Conservation (phyloP, 1,139 yeast species). For the Candida glucosophila region DNA sequence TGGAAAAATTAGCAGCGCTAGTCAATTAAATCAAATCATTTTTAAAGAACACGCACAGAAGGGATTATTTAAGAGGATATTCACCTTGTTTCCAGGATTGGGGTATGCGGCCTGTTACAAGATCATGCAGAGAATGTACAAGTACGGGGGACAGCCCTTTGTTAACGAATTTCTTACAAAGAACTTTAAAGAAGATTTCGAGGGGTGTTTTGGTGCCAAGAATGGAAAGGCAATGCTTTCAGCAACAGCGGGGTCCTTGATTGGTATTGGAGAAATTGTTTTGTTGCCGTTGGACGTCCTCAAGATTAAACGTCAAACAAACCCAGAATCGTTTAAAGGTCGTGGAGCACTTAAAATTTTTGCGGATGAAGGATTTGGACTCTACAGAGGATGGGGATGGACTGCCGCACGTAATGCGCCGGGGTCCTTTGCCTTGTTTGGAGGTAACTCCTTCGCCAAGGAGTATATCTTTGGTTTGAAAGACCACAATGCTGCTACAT, state of each 20-base stretch:
- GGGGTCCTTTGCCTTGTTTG: slow-evolving; percentile 94
- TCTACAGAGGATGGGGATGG: slow-evolving; percentile 99
- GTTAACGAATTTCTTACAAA: slow-evolving; percentile 85
- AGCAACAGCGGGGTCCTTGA: slow-evolving; percentile 94
- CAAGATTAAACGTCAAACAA: slow-evolving; percentile 97
- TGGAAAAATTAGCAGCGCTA: slow-evolving; percentile 52
- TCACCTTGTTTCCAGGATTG: slow-evolving; percentile 92
- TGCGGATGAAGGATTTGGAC: slow-evolving; percentile 83
- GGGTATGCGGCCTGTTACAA: slow-evolving; percentile 98
- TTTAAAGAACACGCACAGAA: slow-evolving; percentile 77
- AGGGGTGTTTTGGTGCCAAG: slow-evolving; percentile 76
- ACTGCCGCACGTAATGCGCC: slow-evolving; percentile 99
- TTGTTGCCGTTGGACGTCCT: slow-evolving; percentile 91
- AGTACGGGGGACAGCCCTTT: slow-evolving; percentile 98
- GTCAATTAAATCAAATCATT: slow-evolving; percentile 75
- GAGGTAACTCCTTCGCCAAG: slow-evolving; percentile 98
- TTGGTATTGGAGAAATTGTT: slow-evolving; percentile 97
- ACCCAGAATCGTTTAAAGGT: slow-evolving; percentile 96
- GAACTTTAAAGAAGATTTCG: slow-evolving; percentile 66
- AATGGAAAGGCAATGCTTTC: slow-evolving; percentile 94
- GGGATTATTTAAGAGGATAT: slow-evolving; percentile 59
- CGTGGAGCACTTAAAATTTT: slow-evolving; percentile 87
- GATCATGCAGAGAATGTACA: slow-evolving; percentile 93
- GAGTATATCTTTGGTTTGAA: slow-evolving; percentile 82
- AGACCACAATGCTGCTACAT: slow-evolving; percentile 87